Evolutionary conservation across 495 filamentous ascomycete species (phyloP).

Genomic region (Aspergillus campestris): DNA sequence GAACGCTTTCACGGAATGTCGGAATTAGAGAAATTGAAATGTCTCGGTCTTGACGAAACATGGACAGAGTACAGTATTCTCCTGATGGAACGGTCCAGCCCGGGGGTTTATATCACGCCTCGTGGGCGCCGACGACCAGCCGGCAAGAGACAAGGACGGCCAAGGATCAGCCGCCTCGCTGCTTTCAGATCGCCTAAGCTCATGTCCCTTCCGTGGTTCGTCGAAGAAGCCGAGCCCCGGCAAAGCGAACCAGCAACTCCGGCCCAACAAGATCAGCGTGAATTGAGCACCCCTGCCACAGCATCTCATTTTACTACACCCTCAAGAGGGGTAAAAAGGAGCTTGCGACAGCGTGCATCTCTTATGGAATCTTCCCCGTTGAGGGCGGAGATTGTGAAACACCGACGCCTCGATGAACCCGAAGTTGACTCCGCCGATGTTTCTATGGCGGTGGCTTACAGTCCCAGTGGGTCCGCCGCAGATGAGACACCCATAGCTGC

Average conservation of each 20-base stretch:
- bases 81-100: slow-evolving; percentile 27
- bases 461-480: too few species aligned
- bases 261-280: neutral
- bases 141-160: slow-evolving; percentile 40
- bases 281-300: neutral
- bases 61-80: slow-evolving; percentile 39
- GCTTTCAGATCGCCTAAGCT: slow-evolving; percentile 42
- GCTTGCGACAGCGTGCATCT: neutral
- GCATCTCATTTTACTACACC: neutral
- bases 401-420: slow-evolving; percentile 1
- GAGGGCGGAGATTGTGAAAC: slow-evolving; percentile 1
- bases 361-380: neutral
- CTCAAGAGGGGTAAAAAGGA: slow-evolving; percentile 3
- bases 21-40: slow-evolving; percentile 29
- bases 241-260: neutral
- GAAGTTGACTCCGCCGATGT: neutral
- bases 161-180: slow-evolving; percentile 38
- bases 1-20: slow-evolving; percentile 23
- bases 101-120: slow-evolving; percentile 47
- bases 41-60: slow-evolving; percentile 34
- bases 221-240: neutral
- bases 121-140: slow-evolving; percentile 36
- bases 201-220: slow-evolving; percentile 31
- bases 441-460: neutral
- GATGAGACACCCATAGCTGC: neutral